Evolutionary conservation across 306 rosid genomes (phyloP), one percentile per base, ranked within the genome.

Genomic region (Macrotyloma uniflorum): DNA sequence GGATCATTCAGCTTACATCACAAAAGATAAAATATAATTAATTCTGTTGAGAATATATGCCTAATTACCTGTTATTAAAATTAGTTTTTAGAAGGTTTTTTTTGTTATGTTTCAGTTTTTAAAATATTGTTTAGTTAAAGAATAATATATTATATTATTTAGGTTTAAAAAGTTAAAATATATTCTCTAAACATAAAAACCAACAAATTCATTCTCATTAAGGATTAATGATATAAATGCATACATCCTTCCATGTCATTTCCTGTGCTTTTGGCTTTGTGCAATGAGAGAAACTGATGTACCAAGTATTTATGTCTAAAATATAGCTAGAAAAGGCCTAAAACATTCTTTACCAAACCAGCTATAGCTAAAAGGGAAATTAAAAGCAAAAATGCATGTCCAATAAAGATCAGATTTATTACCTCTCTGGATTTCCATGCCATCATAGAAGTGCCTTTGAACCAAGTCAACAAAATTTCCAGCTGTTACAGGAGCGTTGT

Each of bases 371-470:
- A 42, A 79, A 42, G 58, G 42, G 42, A 74, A 70, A 35, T 7
- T 2, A 82, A 38, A 67, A 22, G 20, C 23, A 30, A 53, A 70
- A 75, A 70, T 50, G 26, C 62, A 62, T 35, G 53, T 49, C 16
- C 3, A 61, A 24, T 26, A 58, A 67, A 58, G 35, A 49, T 71
- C 20, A 19, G 81, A 88, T 51, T 64, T 70, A 30, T 81, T 87
- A 95, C 99, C 97, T 93, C 99, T 88, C 77, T 95, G 98, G 77
- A 95, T 95, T 87, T 93, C 99, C 96, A 93, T 88, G 90, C 99
- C 99, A 38, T 91, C 96, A 43, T 95, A 95, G 82, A 93, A 95
- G 90, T 82, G 98, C 30, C 99, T 86, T 78, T 95, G 83, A 54
- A 93, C 99, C 94, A 95, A 87, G 76, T 95, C 99, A 13, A 95